Base-by-base conservation (phyloP, 345 rosid species). In the Kandelia obovata region DNA sequence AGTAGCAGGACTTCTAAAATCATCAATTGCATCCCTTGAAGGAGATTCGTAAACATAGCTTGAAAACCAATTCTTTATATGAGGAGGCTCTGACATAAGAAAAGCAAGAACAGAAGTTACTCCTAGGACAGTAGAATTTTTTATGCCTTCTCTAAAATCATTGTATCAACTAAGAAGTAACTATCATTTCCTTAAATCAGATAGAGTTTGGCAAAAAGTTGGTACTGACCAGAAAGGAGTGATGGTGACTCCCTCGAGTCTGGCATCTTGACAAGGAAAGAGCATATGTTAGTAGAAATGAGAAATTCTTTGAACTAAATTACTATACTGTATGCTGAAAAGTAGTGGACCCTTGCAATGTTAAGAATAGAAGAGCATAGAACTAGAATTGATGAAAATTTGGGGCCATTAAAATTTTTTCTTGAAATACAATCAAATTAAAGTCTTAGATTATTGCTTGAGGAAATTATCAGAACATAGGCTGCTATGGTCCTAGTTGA, bases 11-110 rank as follows among this genome's bases (percentile, higher is more conserved):
- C 70, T 78, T 70, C 32, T 31, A 64, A 77, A 57, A 69, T 68
- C 82, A 65, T 81, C 88, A 57, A 57, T 61, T 2, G 85, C 75
- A 73, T 80, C 84, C 57, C 85, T 64, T 57, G 74, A 57, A 21
- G 85, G 86, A 7, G 96, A 87, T 37, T 90, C 88, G 66, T 82
- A 85, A 32, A 60, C 83, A 73, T 84, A 90, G 74, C 89, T 87
- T 2, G 96, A 79, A 73, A 78, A 83, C 92, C 87, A 88, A 55
- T 90, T 83, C 32, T 75, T 67, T n/a, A 87, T 27, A 55, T 83
- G 78, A 60, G 89, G 83, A 78, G 88, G 89, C 71, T 83, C 94
- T 90, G 84, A 68, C 53, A 69, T 3, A 66, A 65, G 61, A 39
- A 5, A 58, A 65, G 17, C 5, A 43, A 46, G 65, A 89, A 90